Percentiles rank a stretch among this genome's conserved stretches.
Evolutionary conservation across 2,329 filamentous ascomycete species (phyloP).

Genomic region (Epichloe elymi): DNA sequence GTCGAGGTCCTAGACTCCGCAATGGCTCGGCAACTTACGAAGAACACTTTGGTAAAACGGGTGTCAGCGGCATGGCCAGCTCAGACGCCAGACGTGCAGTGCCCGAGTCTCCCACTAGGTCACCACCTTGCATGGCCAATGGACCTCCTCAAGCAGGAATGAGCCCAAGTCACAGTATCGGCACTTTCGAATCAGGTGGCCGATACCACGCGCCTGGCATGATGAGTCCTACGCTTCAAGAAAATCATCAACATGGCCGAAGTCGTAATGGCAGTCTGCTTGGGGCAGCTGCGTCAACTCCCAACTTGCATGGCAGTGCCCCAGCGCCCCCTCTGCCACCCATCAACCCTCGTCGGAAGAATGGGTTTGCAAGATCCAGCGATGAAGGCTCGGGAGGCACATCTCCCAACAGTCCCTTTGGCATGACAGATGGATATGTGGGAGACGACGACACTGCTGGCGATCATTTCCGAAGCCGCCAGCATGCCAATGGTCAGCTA

Average conservation of each 20-base stretch:
- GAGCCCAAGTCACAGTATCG: slow-evolving; percentile 4
- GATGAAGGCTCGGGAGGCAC: slow-evolving; percentile 16
- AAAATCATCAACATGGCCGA: slow-evolving; percentile 14
- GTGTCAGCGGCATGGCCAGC: neutral
- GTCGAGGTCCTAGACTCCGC: slow-evolving; percentile 26
- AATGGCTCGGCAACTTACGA: slow-evolving; percentile 26
- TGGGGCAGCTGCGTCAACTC: slow-evolving; percentile 20
- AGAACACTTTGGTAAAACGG: slow-evolving; percentile 16
- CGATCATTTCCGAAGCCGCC: slow-evolving; percentile 1
- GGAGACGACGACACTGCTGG: neutral
- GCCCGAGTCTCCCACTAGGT: neutral
- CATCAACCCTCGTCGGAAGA: slow-evolving; percentile 44
- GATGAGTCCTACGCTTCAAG: slow-evolving; percentile 2
- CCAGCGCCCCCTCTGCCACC: slow-evolving; percentile 40
- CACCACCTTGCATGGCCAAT: neutral
- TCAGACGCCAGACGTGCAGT: neutral
- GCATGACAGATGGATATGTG: neutral
- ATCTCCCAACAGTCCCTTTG: neutral
- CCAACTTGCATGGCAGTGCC: slow-evolving; percentile 22
- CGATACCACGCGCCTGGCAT: slow-evolving; percentile 12
- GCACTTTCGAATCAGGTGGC: slow-evolving; percentile 6
- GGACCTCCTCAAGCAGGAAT: neutral
- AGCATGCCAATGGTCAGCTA: neutral
- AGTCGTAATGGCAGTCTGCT: slow-evolving; percentile 24
- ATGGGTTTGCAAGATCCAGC: slow-evolving; percentile 21